Percentiles rank a stretch among this genome's conserved stretches.
These are phyloP conservation scores for Sporothrix brasiliensis DNA, from an alignment of 2,329 filamentous ascomycete genomes.

Conservation along the genomic window DNA sequence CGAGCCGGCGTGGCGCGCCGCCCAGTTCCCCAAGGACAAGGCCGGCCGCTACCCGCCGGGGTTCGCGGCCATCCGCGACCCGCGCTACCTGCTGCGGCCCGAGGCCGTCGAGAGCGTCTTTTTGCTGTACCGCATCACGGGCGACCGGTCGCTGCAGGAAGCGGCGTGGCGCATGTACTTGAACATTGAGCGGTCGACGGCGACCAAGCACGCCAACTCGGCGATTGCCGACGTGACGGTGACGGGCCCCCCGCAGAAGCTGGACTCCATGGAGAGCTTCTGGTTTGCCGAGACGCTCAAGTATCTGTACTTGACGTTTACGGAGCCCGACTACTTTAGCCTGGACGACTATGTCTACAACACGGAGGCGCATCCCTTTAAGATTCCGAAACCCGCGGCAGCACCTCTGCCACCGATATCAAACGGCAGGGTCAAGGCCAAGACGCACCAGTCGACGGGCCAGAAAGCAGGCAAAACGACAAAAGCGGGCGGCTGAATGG, in stretches of 20 bases:
- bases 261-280: slow-evolving; percentile 46
- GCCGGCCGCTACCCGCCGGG: slow-evolving; percentile 36
- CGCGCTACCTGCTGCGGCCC: slow-evolving; percentile 62
- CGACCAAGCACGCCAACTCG: slow-evolving; percentile 36
- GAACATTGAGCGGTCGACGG: slow-evolving; percentile 65
- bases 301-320: slow-evolving; percentile 36
- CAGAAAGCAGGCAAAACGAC: slow-evolving; percentile 34
- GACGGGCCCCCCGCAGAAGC: slow-evolving; percentile 43
- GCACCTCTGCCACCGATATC: slow-evolving; percentile 40
- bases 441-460: slow-evolving; percentile 2
- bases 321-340: slow-evolving; percentile 35
- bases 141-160: slow-evolving; percentile 68
- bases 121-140: slow-evolving; percentile 79
- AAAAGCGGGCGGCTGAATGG: slow-evolving; percentile 30
- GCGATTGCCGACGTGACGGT: slow-evolving; percentile 45
- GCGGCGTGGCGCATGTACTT: slow-evolving; percentile 82
- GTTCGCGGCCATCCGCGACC: slow-evolving; percentile 39
- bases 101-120: slow-evolving; percentile 76
- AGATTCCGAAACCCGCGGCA: slow-evolving; percentile 41
- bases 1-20: slow-evolving; percentile 42
- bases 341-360: slow-evolving; percentile 37
- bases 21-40: slow-evolving; percentile 34
- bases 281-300: slow-evolving; percentile 38
- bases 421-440: slow-evolving; percentile 13
- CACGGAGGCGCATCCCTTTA: slow-evolving; percentile 37